Evolutionary conservation across 805 yeast genomes (phyloP).

Genomic region (Candida stauntonica): DNA sequence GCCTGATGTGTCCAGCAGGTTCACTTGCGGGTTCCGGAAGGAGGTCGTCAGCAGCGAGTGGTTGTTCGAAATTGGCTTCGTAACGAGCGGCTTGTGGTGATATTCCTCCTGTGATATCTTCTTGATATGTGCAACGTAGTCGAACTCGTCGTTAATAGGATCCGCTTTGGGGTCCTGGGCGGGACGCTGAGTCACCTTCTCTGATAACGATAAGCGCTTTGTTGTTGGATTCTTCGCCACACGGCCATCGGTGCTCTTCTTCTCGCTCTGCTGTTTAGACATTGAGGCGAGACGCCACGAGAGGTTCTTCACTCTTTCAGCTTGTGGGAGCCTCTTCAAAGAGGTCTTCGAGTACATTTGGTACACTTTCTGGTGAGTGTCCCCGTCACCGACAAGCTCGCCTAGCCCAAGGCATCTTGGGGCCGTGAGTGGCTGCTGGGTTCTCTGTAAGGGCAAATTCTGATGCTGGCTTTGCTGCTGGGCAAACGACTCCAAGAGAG

Average conservation of each 20-base stretch:
- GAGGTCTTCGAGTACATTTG: conserved; percentile 13
- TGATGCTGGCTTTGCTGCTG: background rate
- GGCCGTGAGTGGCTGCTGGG: conserved; percentile 1
- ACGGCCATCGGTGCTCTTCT: background rate
- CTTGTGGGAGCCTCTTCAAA: conserved; percentile 12
- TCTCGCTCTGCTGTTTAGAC: background rate
- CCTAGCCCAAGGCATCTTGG: too few species aligned
- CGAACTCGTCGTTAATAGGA: conserved; percentile 48
- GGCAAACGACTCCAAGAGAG: conserved; percentile 14
- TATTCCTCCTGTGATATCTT: conserved; percentile 39
- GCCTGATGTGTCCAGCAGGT: conserved; percentile 8
- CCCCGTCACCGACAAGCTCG: conserved; percentile 9
- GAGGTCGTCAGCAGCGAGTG: conserved; percentile 14
- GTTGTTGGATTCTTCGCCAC: conserved; percentile 2
- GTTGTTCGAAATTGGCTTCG: conserved; percentile 13
- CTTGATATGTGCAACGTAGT: conserved; percentile 58
- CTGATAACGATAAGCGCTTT: conserved; percentile 7
- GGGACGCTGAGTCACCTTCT: conserved; percentile 8
- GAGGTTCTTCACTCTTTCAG: conserved; percentile 14
- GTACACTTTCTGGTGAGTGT: conserved; percentile 12
- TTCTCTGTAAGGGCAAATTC: background rate
- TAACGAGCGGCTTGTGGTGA: conserved; percentile 10
- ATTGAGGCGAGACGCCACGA: conserved; percentile 14
- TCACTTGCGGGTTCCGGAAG: conserved; percentile 15
- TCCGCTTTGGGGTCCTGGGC: conserved; percentile 8